These are phyloP conservation scores for Gossypium arboreum DNA, from an alignment of 345 rosid species.

Conservation along the genomic window DNA sequence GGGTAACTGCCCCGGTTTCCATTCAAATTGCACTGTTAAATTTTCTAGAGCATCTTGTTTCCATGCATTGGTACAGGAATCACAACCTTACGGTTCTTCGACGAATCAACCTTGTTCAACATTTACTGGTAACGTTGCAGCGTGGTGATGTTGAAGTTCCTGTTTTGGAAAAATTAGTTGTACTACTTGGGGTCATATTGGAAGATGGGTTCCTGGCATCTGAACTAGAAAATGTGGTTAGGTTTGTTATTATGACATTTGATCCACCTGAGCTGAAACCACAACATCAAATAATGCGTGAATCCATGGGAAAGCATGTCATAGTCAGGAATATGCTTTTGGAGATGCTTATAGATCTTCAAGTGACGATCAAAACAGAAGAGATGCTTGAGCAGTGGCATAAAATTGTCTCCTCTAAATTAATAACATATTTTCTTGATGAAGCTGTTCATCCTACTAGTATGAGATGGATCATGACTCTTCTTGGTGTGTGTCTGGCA, in stretches of 20 bases:
- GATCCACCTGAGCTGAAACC: constrained; percentile 91
- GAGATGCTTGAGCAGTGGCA: constrained; percentile 99
- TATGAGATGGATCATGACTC: constrained; percentile 99
- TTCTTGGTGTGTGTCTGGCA: constrained; percentile 89
- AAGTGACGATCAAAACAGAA: constrained; percentile 89
- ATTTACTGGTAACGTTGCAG: constrained; percentile 90
- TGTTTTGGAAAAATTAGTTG: constrained; percentile 92
- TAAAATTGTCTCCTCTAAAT: constrained; percentile 94
- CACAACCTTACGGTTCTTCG: constrained; percentile 96
- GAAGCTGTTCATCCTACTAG: constrained; percentile 99
- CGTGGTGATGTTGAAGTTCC: constrained; percentile 99
- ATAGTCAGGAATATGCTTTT: constrained; percentile 97
- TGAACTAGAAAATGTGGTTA: constrained; percentile 94
- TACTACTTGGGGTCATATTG: constrained; percentile 92
- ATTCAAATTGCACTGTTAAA: constrained; percentile 91
- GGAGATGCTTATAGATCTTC: constrained; percentile 99
- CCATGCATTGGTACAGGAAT: constrained; percentile 99
- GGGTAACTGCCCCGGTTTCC: constrained; percentile 91
- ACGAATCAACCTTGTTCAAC: constrained; percentile 92
- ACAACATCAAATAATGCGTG: constrained; percentile 61
- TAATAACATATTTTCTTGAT: constrained; percentile 94
- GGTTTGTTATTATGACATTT: constrained; percentile 96
- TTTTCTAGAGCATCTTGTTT: constrained; percentile 96
- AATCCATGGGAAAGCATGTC: constrained; percentile 95
- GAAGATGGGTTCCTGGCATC: constrained; percentile 96